Conservation (phyloP, 257 asterid genomes). For the Solanum sejunctum region DNA sequence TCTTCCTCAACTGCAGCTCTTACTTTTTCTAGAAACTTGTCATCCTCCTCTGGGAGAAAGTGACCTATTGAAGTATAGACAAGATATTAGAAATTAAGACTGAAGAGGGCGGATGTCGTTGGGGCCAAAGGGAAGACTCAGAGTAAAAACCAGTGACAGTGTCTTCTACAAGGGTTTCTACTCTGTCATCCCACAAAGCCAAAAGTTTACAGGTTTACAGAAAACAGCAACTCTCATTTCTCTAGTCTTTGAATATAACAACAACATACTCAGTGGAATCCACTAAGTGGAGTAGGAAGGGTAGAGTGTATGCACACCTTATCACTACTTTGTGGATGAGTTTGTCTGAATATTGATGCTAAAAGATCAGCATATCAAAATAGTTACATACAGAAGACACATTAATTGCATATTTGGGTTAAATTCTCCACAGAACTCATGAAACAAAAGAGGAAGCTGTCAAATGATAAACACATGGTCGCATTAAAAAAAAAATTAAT, state of each 20-base stretch:
- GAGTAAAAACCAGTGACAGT: neutral
- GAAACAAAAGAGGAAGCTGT: neutral
- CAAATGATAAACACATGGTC: neutral
- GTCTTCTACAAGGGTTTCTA: neutral
- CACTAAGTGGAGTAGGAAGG: no score
- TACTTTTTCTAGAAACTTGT: conserved; percentile 87
- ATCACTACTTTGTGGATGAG: no score
- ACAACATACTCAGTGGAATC: no score
- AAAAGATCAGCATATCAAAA: neutral
- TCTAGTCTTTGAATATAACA: neutral
- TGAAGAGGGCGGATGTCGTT: neutral
- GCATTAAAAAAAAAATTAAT: neutral
- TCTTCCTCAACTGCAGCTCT: conserved; percentile 98
- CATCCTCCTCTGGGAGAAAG: conserved; percentile 94
- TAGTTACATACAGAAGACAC: neutral
- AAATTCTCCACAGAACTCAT: neutral
- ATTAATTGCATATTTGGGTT: neutral
- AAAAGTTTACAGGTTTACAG: neutral
- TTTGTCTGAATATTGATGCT: neutral
- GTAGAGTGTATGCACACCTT: no score
- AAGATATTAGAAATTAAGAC: neutral
- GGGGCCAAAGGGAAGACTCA: neutral
- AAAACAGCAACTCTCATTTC: neutral
- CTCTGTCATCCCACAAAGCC: neutral
- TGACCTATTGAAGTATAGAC: conserved; percentile 38